phyloP scores from a whole-genome alignment of 495 filamentous ascomycete species.

The Pseudomonodictys pantanalensis region DNA sequence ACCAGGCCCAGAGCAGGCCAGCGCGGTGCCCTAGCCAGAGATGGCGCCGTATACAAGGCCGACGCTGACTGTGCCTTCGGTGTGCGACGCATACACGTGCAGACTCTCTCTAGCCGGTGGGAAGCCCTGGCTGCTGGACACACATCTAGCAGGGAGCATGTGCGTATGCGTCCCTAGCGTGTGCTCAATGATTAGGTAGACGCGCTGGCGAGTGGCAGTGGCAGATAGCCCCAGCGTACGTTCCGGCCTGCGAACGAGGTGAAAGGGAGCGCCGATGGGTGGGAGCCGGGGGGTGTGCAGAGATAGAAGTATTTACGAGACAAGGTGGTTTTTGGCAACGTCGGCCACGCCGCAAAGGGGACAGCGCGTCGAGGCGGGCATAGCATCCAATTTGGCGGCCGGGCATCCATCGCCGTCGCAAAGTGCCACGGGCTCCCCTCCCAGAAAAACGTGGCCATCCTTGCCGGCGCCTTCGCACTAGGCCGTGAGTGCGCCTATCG shows the following conservation, averaged over 20 bases:
- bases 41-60: background rate
- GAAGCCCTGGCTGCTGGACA: background rate
- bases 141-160: background rate
- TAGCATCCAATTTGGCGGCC: no score
- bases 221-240: no score
- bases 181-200: no score
- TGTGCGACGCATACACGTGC: slow-evolving; percentile 26
- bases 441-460: slow-evolving; percentile 22
- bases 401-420: no score
- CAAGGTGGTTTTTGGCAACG: no score
- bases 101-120: background rate
- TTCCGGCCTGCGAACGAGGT: no score
- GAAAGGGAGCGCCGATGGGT: no score
- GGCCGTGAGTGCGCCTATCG: slow-evolving; percentile 25
- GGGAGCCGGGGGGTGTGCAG: no score
- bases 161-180: background rate
- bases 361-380: background rate
- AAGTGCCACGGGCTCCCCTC: background rate
- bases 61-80: slow-evolving; percentile 27
- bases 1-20: background rate
- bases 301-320: no score
- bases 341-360: no score
- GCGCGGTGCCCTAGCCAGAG: background rate
- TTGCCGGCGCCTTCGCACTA: slow-evolving; percentile 6
- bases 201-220: no score